Evolutionary conservation across 495 filamentous ascomycete species (phyloP).

Genomic region (Penicillium longicatenatum): DNA sequence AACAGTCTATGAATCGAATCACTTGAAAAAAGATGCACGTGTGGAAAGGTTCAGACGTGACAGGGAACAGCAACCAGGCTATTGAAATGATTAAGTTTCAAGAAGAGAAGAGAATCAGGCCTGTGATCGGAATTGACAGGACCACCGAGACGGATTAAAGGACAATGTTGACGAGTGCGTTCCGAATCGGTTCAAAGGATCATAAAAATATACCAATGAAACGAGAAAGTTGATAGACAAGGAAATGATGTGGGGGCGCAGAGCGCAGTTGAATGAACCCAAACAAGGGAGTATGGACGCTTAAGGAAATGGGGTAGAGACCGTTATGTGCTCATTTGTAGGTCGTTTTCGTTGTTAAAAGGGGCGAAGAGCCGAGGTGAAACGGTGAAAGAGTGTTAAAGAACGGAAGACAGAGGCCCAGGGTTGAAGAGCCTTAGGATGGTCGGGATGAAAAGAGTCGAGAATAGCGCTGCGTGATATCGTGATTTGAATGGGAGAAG

Average conservation of each 20-base stretch:
- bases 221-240: slow-evolving; percentile 53
- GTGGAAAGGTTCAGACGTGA: slow-evolving; percentile 34
- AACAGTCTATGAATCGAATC: slow-evolving; percentile 32
- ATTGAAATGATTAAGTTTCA: slow-evolving; percentile 44
- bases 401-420: slow-evolving; percentile 37
- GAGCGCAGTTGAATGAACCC: slow-evolving; percentile 47
- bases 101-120: slow-evolving; percentile 37
- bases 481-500: slow-evolving; percentile 40
- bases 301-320: slow-evolving; percentile 52
- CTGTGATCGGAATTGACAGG: slow-evolving; percentile 33
- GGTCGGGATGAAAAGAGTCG: slow-evolving; percentile 27
- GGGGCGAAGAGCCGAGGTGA: slow-evolving; percentile 41
- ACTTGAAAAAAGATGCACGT: slow-evolving; percentile 30
- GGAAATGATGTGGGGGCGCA: slow-evolving; percentile 51
- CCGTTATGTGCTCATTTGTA: slow-evolving; percentile 71
- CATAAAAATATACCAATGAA: slow-evolving; percentile 56
- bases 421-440: slow-evolving; percentile 12
- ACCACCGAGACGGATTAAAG: slow-evolving; percentile 29
- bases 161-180: slow-evolving; percentile 10
- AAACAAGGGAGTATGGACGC: slow-evolving; percentile 47
- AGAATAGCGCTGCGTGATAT: slow-evolving; percentile 54
- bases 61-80: slow-evolving; percentile 40
- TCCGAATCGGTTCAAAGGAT: slow-evolving; percentile 59
- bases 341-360: slow-evolving; percentile 47
- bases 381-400: slow-evolving; percentile 33